Percentiles rank a stretch among this genome's conserved stretches.
phyloP scores from a whole-genome alignment of 805 yeast genomes.

The Ogataea polymorpha region DNA sequence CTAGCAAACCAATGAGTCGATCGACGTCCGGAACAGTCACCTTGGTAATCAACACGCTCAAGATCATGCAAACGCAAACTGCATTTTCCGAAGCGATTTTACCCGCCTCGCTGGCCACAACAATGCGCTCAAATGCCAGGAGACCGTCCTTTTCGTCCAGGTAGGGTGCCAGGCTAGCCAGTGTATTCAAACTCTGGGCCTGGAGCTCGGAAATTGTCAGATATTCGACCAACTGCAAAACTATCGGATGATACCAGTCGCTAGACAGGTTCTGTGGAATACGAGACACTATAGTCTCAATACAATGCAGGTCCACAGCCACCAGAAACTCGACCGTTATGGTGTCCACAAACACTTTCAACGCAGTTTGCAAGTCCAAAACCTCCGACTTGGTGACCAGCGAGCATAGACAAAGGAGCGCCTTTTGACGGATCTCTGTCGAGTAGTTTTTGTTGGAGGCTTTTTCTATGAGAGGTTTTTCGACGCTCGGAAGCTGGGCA shows the following conservation, averaged over 20 bases:
- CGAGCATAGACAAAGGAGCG: conserved; percentile 23
- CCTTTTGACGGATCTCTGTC: conserved; percentile 31
- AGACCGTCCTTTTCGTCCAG: conserved; percentile 12
- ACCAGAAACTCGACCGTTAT: conserved; percentile 31
- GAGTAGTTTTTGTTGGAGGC: conserved; percentile 31
- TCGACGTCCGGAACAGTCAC: conserved; percentile 8
- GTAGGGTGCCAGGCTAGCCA: conserved; percentile 12
- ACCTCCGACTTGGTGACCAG: conserved; percentile 17
- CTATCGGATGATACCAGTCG: conserved; percentile 22
- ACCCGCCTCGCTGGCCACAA: conserved; percentile 7
- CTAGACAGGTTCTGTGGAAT: conserved; percentile 7
- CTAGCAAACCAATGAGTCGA: conserved; percentile 12
- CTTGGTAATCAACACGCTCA: conserved; percentile 10
- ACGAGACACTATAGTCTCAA: conserved; percentile 17
- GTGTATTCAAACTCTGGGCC: conserved; percentile 16
- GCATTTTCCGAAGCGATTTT: conserved; percentile 15
- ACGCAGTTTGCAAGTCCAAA: conserved; percentile 1
- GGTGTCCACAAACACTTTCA: conserved; percentile 22
- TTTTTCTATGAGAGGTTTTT: conserved; percentile 21
- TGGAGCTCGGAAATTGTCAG: conserved; percentile 21
- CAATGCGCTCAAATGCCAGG: conserved; percentile 6
- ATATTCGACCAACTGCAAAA: conserved; percentile 20
- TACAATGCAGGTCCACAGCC: conserved; percentile 20
- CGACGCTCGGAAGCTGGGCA: conserved; percentile 6
- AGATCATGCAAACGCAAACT: conserved; percentile 8